Evolutionary conservation across 2,329 filamentous ascomycete genomes (phyloP).

Genomic region (Aspergillus novoparasiticus): DNA sequence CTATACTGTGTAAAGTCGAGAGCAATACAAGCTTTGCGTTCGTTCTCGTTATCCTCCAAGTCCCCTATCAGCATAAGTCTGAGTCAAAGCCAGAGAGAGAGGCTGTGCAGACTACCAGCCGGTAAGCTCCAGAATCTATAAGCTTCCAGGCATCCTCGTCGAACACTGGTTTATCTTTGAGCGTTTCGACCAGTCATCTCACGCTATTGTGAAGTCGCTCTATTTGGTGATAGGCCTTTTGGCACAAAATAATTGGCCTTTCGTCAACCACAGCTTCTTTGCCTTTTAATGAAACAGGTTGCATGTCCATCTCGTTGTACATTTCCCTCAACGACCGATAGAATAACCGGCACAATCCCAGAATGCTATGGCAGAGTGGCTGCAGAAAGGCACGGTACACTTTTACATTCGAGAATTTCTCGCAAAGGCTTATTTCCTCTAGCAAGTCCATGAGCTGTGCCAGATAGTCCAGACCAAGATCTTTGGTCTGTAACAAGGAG

Average conservation of each 20-base stretch:
- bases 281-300: background rate
- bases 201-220: conserved; percentile 7
- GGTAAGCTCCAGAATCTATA: conserved; percentile 1
- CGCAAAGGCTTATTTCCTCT: conserved; percentile 13
- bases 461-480: conserved; percentile 6
- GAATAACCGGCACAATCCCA: conserved; percentile 9
- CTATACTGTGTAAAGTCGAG: background rate
- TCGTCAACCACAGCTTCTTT: background rate
- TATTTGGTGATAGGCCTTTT: conserved; percentile 5
- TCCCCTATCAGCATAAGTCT: background rate
- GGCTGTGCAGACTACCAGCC: conserved; percentile 5
- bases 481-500: conserved; percentile 4
- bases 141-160: conserved; percentile 12
- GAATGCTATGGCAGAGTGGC: conserved; percentile 3
- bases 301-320: background rate
- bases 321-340: background rate
- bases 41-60: background rate
- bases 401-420: background rate
- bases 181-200: background rate
- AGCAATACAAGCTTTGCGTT: background rate
- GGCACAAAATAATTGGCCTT: background rate
- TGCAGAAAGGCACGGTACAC: background rate
- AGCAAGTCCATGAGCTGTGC: background rate
- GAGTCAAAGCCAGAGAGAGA: background rate
- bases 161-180: background rate